Conservation (phyloP, 805 yeast genomes). For the Saccharomycopsis capsularis region DNA sequence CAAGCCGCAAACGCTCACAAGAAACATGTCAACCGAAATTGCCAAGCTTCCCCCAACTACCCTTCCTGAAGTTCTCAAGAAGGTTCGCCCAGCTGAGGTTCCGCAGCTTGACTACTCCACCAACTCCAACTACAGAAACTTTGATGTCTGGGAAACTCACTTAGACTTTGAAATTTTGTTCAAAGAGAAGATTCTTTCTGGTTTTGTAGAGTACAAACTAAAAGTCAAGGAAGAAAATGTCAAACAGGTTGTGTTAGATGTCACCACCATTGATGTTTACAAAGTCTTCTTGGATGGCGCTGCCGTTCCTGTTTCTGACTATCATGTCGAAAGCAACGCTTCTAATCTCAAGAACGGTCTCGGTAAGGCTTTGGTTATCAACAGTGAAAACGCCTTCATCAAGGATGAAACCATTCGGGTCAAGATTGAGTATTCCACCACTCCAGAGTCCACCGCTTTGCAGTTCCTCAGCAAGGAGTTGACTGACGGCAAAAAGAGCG, state of each 20-base stretch:
- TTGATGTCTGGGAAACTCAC: conserved; percentile 44
- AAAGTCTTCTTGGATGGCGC: conserved; percentile 38
- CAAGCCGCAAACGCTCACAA: background rate
- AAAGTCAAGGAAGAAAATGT: conserved; percentile 26
- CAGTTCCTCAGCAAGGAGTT: conserved; percentile 76
- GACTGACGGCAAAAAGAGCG: conserved; percentile 63
- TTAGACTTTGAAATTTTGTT: conserved; percentile 53
- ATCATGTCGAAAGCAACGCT: conserved; percentile 30
- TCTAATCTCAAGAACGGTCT: conserved; percentile 36
- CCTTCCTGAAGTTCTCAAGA: conserved; percentile 16
- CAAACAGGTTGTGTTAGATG: conserved; percentile 50
- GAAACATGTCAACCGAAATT: background rate
- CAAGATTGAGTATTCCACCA: conserved; percentile 56
- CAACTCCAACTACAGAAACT: conserved; percentile 57
- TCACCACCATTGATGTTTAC: conserved; percentile 51
- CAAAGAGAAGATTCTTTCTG: conserved; percentile 42
- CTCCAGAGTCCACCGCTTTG: conserved; percentile 70
- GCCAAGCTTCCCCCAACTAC: conserved; percentile 1
- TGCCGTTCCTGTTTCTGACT: conserved; percentile 24
- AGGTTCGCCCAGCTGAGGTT: conserved; percentile 13
- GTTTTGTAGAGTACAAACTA: conserved; percentile 47
- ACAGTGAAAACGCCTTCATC: conserved; percentile 11
- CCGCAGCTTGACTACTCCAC: conserved; percentile 72
- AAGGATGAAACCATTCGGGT: conserved; percentile 26
- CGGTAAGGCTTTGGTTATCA: conserved; percentile 48